Evolutionary conservation across 441 rosid species (phyloP).

Genomic region (Pelargonium citronellum): DNA sequence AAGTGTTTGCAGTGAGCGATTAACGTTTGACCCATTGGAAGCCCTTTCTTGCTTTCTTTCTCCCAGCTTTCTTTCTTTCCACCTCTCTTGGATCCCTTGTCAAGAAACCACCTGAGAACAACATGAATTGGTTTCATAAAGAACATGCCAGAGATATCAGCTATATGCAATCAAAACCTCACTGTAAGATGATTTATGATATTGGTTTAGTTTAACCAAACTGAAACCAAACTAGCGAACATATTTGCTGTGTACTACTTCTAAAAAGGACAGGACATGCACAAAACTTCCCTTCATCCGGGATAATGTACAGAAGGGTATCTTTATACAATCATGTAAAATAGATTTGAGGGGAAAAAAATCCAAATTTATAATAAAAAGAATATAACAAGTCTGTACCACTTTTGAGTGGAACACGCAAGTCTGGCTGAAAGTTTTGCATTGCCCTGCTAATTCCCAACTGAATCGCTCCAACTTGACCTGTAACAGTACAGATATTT

Average conservation of each 20-base stretch:
- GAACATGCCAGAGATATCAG: too few species aligned
- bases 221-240: background rate
- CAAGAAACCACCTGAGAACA: conserved; percentile 66
- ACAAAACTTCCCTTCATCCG: background rate
- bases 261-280: background rate
- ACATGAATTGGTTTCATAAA: background rate
- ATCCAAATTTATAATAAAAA: too few species aligned
- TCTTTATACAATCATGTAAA: too few species aligned
- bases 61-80: conserved; percentile 96
- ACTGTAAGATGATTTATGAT: too few species aligned
- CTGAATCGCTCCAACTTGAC: conserved; percentile 94
- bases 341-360: background rate
- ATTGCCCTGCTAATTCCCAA: conserved; percentile 88
- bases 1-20: conserved; percentile 16
- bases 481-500: conserved; percentile 32
- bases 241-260: background rate
- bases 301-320: too few species aligned
- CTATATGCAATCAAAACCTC: too few species aligned
- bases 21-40: conserved; percentile 94
- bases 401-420: conserved; percentile 68
- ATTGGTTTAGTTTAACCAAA: too few species aligned
- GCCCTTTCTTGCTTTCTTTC: conserved; percentile 95
- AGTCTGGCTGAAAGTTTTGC: conserved; percentile 91
- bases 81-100: conserved; percentile 91
- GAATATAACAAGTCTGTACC: conserved; percentile 32